These are phyloP conservation scores for Colletotrichum cordylinicola DNA, from an alignment of 2,329 filamentous ascomycete species.

Conservation along the genomic window DNA sequence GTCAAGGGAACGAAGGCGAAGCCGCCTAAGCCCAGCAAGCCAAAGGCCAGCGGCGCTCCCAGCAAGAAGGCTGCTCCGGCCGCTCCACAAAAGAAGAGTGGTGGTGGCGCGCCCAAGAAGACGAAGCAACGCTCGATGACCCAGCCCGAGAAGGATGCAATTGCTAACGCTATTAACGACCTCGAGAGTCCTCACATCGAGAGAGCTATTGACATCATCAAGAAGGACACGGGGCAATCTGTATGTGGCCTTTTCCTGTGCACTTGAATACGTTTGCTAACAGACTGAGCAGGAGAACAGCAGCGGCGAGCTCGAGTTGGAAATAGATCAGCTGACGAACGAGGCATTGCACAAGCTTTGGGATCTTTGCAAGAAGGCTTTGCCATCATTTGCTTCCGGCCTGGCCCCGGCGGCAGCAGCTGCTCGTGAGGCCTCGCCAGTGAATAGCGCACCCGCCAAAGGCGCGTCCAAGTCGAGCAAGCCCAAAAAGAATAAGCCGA, in stretches of 20 bases:
- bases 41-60: constrained; percentile 40
- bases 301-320: constrained; percentile 63
- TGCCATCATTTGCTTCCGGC: constrained; percentile 46
- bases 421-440: constrained; percentile 34
- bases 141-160: constrained; percentile 86
- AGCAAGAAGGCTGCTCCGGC: constrained; percentile 48
- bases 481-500: constrained; percentile 77
- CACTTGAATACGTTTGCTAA: constrained; percentile 22
- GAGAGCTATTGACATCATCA: constrained; percentile 87
- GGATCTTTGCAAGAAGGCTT: constrained; percentile 49
- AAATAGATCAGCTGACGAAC: constrained; percentile 62
- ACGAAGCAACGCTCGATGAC: constrained; percentile 67
- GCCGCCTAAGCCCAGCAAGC: constrained; percentile 59
- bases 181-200: constrained; percentile 81
- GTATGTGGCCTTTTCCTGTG: constrained; percentile 53
- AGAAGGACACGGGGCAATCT: constrained; percentile 79
- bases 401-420: constrained; percentile 26
- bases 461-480: constrained; percentile 46
- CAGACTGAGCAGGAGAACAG: constrained; percentile 55
- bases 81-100: constrained; percentile 36
- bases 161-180: constrained; percentile 83
- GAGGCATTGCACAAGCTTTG: constrained; percentile 60
- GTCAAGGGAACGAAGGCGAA: constrained; percentile 66
- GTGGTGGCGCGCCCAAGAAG: constrained; percentile 52
- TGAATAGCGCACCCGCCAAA: constrained; percentile 32